Evolutionary conservation across 2,329 filamentous ascomycete species (phyloP), one percentile per base, ranked within the genome.

Genomic region (Didymella lethalis): DNA sequence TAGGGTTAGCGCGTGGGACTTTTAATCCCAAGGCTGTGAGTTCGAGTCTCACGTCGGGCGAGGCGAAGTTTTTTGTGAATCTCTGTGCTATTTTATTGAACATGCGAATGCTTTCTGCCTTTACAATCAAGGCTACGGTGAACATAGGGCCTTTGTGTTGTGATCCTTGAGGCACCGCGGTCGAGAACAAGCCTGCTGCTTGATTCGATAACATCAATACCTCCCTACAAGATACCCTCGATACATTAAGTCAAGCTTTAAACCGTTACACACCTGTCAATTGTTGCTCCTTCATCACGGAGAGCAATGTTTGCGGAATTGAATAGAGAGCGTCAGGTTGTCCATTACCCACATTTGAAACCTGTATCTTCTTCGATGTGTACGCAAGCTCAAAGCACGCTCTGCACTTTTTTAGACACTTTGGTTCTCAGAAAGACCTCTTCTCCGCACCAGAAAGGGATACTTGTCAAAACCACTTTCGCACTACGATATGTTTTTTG

Each of bases 21-120:
- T 66, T 66, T 66, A 63, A 66, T 66, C 62, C 63, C 64, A 64
- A 66, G 64, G 64, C 53, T 66, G 46, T 57, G 64, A 56, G 64
- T 64, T 66, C 64, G 64, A 64, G 54, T 58, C 55, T 58, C 55
- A 53, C 55, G 55, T 58, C 49, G 55, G 55, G 55, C 55, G 55
- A 54, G 44, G 29, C 36, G 3, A 45, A 45, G 20, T 3, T 34
- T 57, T 54, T 54, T 57, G 44, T 18, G 5, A 11, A 16, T n/a
- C 2, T 8, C 3, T 18, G 10, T 7, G 31, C 16, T 32, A 4
- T 16, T 4, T 32, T 32, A 14, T 14, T 11, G 12, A 6, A 16
- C 12, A 6, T 16, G 5, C 16, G 6, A 6, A 32, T 23, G 6
- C 7, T n/a, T 48, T 48, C 36, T 26, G 46, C 31, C 11, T 16